Evolutionary conservation across 352 stramenopile genomes (phyloP).

Genomic region (Phytopythium boreale): DNA sequence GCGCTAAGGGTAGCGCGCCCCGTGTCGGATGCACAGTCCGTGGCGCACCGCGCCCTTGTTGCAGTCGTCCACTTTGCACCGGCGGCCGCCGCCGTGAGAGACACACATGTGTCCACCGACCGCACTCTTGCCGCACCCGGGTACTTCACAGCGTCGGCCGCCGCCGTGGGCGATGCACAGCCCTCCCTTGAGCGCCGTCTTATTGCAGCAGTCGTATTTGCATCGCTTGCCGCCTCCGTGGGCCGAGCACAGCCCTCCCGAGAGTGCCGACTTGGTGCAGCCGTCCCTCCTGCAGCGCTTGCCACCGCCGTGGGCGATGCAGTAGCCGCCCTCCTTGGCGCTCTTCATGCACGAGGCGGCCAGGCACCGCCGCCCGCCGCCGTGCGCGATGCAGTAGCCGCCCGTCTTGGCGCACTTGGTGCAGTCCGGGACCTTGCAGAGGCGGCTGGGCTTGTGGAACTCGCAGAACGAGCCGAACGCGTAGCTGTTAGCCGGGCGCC

Average conservation of each 20-base stretch:
- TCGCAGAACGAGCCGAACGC: constrained; percentile 53
- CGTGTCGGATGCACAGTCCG: constrained; percentile 74
- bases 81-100: constrained; percentile 56
- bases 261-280: constrained; percentile 64
- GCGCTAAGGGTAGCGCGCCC: constrained; percentile 17
- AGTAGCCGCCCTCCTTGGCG: constrained; percentile 73
- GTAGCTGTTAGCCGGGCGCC: constrained; percentile 36
- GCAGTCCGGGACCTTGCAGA: constrained; percentile 61
- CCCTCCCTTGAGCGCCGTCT: constrained; percentile 66
- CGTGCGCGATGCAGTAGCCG: constrained; percentile 76
- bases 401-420: constrained; percentile 65
- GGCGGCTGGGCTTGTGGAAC: constrained; percentile 63
- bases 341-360: constrained; percentile 59
- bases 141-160: constrained; percentile 49
- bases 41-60: constrained; percentile 69
- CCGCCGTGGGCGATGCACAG: constrained; percentile 64
- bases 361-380: constrained; percentile 53
- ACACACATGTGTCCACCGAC: constrained; percentile 61
- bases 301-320: constrained; percentile 71
- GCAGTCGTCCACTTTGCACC: constrained; percentile 54
- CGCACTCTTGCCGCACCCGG: constrained; percentile 50
- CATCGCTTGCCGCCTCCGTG: constrained; percentile 70
- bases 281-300: constrained; percentile 55
- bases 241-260: constrained; percentile 60
- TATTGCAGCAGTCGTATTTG: constrained; percentile 39